Evolutionary conservation across 2,329 filamentous ascomycete genomes (phyloP), one percentile per base, ranked within the genome.

Genomic region (Cladosporium velox): DNA sequence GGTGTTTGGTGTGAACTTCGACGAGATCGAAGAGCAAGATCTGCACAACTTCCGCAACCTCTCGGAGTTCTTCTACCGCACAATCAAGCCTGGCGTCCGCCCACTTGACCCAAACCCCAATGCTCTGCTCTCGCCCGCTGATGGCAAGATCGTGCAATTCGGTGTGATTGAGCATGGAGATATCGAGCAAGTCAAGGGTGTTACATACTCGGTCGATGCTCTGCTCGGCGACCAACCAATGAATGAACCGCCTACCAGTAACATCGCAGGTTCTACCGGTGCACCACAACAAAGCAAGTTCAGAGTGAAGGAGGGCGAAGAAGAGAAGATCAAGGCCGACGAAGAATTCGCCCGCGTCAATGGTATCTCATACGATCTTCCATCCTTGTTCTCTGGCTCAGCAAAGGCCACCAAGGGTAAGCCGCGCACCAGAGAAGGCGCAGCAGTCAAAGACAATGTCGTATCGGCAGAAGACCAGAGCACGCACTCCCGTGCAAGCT

Each of bases 101-200:
- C 93, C 93, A 1, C 84, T 99, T 15, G 92, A 98, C 74, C 87
- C 91, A 1, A 88, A 94, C 71, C 86, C 87, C 1, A 90, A 91
- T 74, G 91, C 92, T 11, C 81, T 99, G 5, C 82, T 98, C 8
- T 95, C 92, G 0, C 96, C 95, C 0, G 88, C 95, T 5, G 95
- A 99, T 77, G 95, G 95, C 57, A 90, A 91, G 69, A 86, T 99
- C 55, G 86, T 99, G 30, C 94, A 98, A 73, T 97, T 93, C 72
- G 95, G 95, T 12, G 89, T 88, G 72, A 97, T 99, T 66, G 90
- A 96, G 74, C 88, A 93, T 73, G 93, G 94, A 58, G 92, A 97
- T 75, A 96, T 99, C 52, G 95, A 99, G 78, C 95, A 99, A 80
- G 94, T 99, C 70, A 99, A 99, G 80, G 95, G 95, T 67, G 95